phyloP scores from a whole-genome alignment of 441 rosid genomes.

The Viola pubescens region DNA sequence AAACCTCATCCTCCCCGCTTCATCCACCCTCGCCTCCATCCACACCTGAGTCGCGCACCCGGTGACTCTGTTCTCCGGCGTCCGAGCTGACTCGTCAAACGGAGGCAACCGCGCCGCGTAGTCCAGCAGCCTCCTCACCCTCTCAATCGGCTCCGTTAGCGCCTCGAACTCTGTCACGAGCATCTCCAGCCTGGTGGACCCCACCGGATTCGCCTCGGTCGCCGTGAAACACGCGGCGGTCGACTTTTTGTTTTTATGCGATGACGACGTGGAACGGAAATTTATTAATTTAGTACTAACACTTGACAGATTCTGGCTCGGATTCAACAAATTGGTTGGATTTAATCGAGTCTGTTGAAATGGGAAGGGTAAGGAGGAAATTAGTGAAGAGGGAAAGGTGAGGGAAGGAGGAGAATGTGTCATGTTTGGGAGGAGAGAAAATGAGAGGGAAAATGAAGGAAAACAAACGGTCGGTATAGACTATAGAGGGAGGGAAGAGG shows the following conservation, averaged over 20 bases:
- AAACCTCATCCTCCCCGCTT: too few relatives aligned
- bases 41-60: too few relatives aligned
- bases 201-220: not conserved
- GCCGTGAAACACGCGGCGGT: conserved; percentile 1
- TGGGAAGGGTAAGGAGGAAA: conserved; percentile 6
- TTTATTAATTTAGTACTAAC: too few relatives aligned
- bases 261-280: too few relatives aligned
- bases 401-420: not conserved
- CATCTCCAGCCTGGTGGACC: conserved; percentile 28
- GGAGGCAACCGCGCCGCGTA: too few relatives aligned
- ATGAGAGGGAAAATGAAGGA: not conserved
- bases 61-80: too few relatives aligned
- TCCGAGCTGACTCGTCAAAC: too few relatives aligned
- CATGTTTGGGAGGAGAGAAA: not conserved
- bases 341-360: conserved; percentile 4
- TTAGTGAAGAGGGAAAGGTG: not conserved
- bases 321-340: not conserved
- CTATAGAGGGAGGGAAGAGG: not conserved
- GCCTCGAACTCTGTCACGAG: conserved; percentile 65
- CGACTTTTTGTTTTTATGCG: too few relatives aligned
- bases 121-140: conserved; percentile 11
- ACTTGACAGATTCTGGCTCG: not conserved
- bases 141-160: conserved; percentile 67
- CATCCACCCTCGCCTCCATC: too few relatives aligned
- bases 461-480: too few relatives aligned